These are phyloP conservation scores for Piloderma croceum DNA, from an alignment of 768 basidiomycete species.

Conservation along the genomic window DNA sequence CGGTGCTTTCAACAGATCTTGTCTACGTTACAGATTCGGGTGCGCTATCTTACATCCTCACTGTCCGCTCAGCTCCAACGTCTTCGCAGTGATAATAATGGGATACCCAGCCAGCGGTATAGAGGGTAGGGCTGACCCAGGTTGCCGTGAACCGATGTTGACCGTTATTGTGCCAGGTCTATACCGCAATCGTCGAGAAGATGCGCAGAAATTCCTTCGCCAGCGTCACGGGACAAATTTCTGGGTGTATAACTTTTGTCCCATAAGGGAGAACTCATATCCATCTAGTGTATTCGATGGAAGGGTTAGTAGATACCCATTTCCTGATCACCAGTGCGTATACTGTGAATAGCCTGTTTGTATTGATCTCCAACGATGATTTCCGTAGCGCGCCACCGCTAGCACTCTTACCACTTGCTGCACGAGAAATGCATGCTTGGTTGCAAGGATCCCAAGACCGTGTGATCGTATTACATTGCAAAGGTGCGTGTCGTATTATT, in stretches of 20 bases:
- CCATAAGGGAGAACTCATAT: conserved; percentile 76
- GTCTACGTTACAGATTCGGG: conserved; percentile 75
- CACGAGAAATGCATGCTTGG: conserved; percentile 72
- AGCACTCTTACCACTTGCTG: conserved; percentile 63
- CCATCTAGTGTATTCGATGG: conserved; percentile 61
- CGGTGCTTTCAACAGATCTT: conserved; percentile 39
- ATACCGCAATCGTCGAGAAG: conserved; percentile 74
- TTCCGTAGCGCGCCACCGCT: conserved; percentile 79
- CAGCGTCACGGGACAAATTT: conserved; percentile 69
- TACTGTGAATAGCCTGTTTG: too few relatives aligned
- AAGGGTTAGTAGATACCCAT: conserved; percentile 78
- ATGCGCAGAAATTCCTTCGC: conserved; percentile 72
- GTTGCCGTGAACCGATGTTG: too few relatives aligned
- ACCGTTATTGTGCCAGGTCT: too few relatives aligned
- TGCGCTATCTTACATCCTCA: too few relatives aligned
- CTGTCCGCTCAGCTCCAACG: too few relatives aligned
- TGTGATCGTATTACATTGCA: conserved; percentile 82
- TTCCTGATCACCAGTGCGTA: conserved; percentile 85
- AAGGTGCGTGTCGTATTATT: conserved; percentile 43
- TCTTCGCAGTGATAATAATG: conserved; percentile 79
- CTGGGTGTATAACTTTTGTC: conserved; percentile 90
- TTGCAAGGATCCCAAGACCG: conserved; percentile 56
- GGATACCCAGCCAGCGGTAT: conserved; percentile 81
- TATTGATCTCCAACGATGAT: too few relatives aligned
- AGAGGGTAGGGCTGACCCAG: too few relatives aligned